These are phyloP conservation scores for Citrus australasica DNA, from an alignment of 345 rosid genomes.

Conservation along the genomic window DNA sequence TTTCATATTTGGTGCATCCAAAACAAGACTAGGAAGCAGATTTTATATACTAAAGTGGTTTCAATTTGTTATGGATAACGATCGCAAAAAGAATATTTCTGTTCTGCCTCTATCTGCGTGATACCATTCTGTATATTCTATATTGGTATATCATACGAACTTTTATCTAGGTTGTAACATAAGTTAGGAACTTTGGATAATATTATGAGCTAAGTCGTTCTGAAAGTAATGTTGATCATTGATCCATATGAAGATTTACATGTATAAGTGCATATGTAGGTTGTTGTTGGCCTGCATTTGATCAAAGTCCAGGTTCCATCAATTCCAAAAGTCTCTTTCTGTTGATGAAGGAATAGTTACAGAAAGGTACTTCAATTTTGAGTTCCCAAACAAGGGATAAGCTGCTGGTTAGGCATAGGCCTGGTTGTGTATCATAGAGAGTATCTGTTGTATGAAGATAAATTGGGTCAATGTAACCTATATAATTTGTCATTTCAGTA, in stretches of 20 bases:
- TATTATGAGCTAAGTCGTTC: background rate
- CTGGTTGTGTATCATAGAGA: background rate
- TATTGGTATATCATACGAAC: background rate
- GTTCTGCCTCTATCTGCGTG: background rate
- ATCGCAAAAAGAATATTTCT: background rate
- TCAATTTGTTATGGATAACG: background rate
- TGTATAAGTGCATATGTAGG: background rate
- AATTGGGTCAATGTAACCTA: background rate
- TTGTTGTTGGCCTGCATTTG: background rate
- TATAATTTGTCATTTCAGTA: background rate
- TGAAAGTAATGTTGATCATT: background rate
- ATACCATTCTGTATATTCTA: background rate
- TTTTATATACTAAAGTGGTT: background rate
- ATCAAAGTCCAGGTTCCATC: background rate
- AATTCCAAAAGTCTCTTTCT: slow-evolving; percentile 6
- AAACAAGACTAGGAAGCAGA: background rate
- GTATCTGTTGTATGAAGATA: background rate
- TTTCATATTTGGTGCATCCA: background rate
- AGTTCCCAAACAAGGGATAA: background rate
- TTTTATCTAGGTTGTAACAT: background rate
- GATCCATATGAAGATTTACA: background rate
- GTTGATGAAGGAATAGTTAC: background rate
- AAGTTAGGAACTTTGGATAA: background rate
- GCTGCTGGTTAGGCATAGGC: background rate
- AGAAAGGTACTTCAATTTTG: slow-evolving; percentile 10